Evolutionary conservation across 2,329 filamentous ascomycete species (phyloP).

Genomic region (Chrysoporthe deuterocubensis): DNA sequence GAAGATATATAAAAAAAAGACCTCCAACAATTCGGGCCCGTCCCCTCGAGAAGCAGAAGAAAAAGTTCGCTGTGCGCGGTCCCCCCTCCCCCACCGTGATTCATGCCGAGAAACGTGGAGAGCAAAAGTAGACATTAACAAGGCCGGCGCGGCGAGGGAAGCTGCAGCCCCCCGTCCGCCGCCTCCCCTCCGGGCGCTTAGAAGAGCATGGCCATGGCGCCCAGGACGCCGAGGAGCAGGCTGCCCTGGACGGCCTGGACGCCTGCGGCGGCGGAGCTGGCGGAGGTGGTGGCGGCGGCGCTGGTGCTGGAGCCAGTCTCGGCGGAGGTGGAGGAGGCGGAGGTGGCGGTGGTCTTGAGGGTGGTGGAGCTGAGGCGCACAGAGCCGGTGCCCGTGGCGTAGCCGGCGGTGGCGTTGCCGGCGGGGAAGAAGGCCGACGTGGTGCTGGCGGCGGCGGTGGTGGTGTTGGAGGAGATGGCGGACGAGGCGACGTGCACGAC

Average conservation of each 20-base stretch:
- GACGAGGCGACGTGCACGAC: not conserved
- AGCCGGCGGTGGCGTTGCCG: constrained; percentile 40
- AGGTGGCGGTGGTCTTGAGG: constrained; percentile 15
- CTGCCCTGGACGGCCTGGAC: constrained; percentile 24
- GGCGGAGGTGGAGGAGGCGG: constrained; percentile 15
- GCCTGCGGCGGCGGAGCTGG: constrained; percentile 28
- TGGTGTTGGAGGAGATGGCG: constrained; percentile 32
- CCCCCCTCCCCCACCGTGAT: constrained; percentile 19
- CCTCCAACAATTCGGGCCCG: constrained; percentile 8
- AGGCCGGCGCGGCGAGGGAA: not conserved
- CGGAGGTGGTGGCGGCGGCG: constrained; percentile 34
- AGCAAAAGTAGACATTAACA: constrained; percentile 13
- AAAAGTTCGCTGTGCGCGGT: not conserved
- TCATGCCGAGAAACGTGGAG: constrained; percentile 20
- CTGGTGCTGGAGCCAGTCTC: constrained; percentile 31
- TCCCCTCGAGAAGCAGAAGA: constrained; percentile 21
- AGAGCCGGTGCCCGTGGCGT: constrained; percentile 30
- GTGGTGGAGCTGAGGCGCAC: constrained; percentile 14
- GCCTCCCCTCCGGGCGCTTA: not conserved
- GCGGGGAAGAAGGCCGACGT: constrained; percentile 39
- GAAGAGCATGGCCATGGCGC: constrained; percentile 26
- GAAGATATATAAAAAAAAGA: too few relatives aligned
- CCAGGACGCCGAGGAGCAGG: constrained; percentile 25
- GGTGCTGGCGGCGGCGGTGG: constrained; percentile 34
- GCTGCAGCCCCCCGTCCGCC: too few relatives aligned